A percentile compares a stretch with the other conserved stretches of the same genome.
These are phyloP conservation scores for Paramecium biaurelia DNA, from an alignment of 73 alveolate species.

Conservation along the genomic window DNA sequence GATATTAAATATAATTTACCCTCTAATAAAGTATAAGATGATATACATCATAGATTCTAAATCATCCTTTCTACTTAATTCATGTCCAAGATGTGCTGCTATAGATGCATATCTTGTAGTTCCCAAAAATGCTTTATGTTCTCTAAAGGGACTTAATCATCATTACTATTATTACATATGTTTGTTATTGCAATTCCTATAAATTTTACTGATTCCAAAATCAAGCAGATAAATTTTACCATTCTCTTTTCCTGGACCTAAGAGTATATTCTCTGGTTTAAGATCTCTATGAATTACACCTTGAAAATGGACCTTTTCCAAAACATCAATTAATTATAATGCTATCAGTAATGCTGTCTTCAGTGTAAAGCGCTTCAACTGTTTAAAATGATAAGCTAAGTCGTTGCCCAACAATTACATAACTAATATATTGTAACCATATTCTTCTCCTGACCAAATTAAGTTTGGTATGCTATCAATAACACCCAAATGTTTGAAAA, in stretches of 20 bases:
- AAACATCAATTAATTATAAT: not conserved
- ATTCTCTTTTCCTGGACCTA: conserved; percentile 2
- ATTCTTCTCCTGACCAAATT: conserved; percentile 30
- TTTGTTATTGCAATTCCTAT: conserved; percentile 34
- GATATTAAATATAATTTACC: not conserved
- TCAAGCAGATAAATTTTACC: conserved; percentile 76
- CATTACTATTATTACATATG: not conserved
- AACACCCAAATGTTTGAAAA: not conserved
- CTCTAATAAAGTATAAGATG: conserved; percentile 69
- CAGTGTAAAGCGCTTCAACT: conserved; percentile 44
- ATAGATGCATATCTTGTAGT: conserved; percentile 79
- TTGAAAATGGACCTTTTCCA: conserved; percentile 26
- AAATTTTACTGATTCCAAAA: conserved; percentile 91
- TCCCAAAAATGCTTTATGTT: conserved; percentile 60
- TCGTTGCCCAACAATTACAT: conserved; percentile 28
- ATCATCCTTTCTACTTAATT: conserved; percentile 83
- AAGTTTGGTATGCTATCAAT: conserved; percentile 44
- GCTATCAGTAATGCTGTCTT: conserved; percentile 34
- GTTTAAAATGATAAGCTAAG: conserved; percentile 48
- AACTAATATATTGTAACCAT: conserved; percentile 41
- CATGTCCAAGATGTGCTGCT: conserved; percentile 82
- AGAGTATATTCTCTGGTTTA: not conserved
- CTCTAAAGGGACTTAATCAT: not conserved
- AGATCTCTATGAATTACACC: conserved; percentile 8
- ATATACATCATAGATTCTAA: conserved; percentile 80